Evolutionary conservation across 2,329 filamentous ascomycete species (phyloP).

Genomic region (Fusarium praegraminearum): DNA sequence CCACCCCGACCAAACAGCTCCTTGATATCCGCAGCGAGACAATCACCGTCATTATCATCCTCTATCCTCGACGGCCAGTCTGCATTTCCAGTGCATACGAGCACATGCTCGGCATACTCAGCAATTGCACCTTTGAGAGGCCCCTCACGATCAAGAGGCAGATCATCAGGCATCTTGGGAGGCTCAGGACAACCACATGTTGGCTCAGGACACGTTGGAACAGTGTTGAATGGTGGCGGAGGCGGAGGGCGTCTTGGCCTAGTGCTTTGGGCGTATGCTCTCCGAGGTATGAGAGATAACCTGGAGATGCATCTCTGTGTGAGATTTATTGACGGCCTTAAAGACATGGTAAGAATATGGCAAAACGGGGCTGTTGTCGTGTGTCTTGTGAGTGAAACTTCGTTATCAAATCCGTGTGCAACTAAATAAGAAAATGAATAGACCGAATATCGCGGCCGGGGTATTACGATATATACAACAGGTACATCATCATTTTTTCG

Average conservation of each 20-base stretch:
- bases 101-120: slow-evolving; percentile 82
- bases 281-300: slow-evolving; percentile 14
- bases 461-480: slow-evolving; percentile 24
- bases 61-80: slow-evolving; percentile 91
- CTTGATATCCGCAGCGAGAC: slow-evolving; percentile 79
- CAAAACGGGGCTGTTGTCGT: background rate
- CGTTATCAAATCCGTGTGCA: background rate
- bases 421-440: slow-evolving; percentile 1
- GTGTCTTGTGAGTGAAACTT: background rate
- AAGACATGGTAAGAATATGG: slow-evolving; percentile 27
- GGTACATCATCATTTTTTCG: slow-evolving; percentile 31
- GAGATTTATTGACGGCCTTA: slow-evolving; percentile 31
- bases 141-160: slow-evolving; percentile 79
- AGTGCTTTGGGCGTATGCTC: slow-evolving; percentile 34
- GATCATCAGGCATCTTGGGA: slow-evolving; percentile 71
- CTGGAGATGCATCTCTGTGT: slow-evolving; percentile 22
- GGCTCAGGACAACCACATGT: slow-evolving; percentile 80
- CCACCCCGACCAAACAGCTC: slow-evolving; percentile 75
- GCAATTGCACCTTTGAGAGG: slow-evolving; percentile 82
- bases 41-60: slow-evolving; percentile 76
- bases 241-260: slow-evolving; percentile 34
- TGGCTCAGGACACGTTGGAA: slow-evolving; percentile 75
- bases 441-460: slow-evolving; percentile 31
- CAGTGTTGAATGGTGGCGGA: slow-evolving; percentile 56
- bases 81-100: slow-evolving; percentile 82